Conservation (phyloP, 495 filamentous ascomycete genomes). For the Lasiosphaeris hirsuta region DNA sequence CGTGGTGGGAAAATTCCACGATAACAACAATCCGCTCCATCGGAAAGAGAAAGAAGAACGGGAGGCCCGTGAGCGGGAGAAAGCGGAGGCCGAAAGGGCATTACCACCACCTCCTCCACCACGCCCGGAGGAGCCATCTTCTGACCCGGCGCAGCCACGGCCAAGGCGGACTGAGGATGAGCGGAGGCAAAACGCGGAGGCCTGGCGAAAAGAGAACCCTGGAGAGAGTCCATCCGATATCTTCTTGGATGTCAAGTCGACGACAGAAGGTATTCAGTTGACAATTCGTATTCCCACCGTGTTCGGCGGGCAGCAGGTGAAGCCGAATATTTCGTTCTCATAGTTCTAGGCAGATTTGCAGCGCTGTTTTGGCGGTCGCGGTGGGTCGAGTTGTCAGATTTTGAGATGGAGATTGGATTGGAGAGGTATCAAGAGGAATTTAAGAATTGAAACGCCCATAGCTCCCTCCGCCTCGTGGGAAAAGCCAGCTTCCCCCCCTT, state of each 20-base stretch:
- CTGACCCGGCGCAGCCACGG: not conserved
- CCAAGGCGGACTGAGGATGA: conserved; percentile 28
- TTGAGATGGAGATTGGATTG: not conserved
- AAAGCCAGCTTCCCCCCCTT: too few relatives aligned
- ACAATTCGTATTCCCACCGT: conserved; percentile 51
- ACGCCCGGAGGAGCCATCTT: conserved; percentile 1
- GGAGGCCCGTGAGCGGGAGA: conserved; percentile 6
- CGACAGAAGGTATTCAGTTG: conserved; percentile 48
- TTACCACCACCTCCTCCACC: not conserved
- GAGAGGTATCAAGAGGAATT: too few relatives aligned
- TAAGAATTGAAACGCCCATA: too few relatives aligned
- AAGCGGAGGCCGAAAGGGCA: not conserved
- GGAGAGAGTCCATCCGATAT: conserved; percentile 48
- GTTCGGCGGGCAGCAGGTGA: conserved; percentile 35
- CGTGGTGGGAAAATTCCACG: conserved; percentile 45
- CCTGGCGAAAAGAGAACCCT: conserved; percentile 36
- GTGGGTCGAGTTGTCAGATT: not conserved
- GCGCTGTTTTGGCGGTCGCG: not conserved
- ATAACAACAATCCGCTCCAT: conserved; percentile 36
- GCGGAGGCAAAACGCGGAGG: conserved; percentile 37
- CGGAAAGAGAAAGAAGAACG: conserved; percentile 23
- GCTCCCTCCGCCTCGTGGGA: too few relatives aligned
- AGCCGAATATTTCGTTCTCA: conserved; percentile 34
- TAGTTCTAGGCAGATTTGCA: conserved; percentile 12
- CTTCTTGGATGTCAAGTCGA: conserved; percentile 51